Evolutionary conservation across 2,329 filamentous ascomycete genomes (phyloP), one percentile per base, ranked within the genome.

Genomic region (Huntiella moniliformis): DNA sequence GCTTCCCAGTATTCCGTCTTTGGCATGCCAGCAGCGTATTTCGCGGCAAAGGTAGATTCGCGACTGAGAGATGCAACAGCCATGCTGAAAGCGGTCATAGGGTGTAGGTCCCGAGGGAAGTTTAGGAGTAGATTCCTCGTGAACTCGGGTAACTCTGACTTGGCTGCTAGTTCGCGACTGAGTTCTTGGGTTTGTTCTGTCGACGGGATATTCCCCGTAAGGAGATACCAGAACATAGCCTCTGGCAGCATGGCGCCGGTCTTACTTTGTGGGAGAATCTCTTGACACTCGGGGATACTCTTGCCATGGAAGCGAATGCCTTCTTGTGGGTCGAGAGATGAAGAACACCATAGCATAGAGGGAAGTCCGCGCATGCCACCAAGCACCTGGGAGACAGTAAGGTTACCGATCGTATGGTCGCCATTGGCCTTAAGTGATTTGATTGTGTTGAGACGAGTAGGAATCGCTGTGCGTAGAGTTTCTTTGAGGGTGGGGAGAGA

Each of bases 1-100:
- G 88, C 85, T 67, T 96, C 91, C 91, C 91, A 98, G 74, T 96
- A 96, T 55, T 95, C 85, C 45, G 85, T 83, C 71, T 96, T 98
- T 72, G 79, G 82, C 53, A 96, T 66, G 33, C 91, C 91, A 55
- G 80, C 67, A 62, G 87, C 88, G 63, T 98, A 98, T 15, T 82
- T 82, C 64, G 86, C 87, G 52, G 88, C 91, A 55, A 98, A 98
- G 58, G 80, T 77, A 56, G 85, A 94, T 55, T 86, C 86, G 62
- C 94, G 84, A 67, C 93, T 95, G 51, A 98, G 73, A n/a, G 91
- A 83, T 13, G 86, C 88, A 45, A 96, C 91, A 39, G 87, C 86
- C 55, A 92, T 91, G 54, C 88, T 81, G 56, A 98, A 88, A 62
- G 96, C 88, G 8, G 91, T 96, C 91, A 98, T 98, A 50, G 91